Conservation (phyloP, 176 grass and related monocot genomes). For the Cymbopogon citratus region DNA sequence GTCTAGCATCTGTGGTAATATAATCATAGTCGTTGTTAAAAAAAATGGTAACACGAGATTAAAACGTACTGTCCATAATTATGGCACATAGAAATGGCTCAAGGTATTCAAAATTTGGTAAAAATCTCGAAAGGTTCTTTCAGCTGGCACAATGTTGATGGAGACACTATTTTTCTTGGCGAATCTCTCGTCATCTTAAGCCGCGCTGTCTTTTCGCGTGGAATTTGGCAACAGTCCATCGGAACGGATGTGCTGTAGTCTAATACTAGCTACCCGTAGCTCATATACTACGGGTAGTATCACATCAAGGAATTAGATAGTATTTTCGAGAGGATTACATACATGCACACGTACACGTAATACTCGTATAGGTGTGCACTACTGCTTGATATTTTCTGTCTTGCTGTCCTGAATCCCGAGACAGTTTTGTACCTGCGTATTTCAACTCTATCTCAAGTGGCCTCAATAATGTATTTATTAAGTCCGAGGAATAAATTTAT, state of each 20-base stretch:
- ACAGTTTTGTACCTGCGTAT: conserved; percentile 6
- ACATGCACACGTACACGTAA: background rate
- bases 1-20: no score
- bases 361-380: background rate
- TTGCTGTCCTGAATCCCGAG: conserved; percentile 25
- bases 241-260: background rate
- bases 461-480: background rate
- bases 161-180: background rate
- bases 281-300: background rate
- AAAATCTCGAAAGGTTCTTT: background rate
- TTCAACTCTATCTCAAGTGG: background rate
- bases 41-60: no score
- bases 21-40: no score
- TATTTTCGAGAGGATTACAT: background rate
- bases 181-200: background rate
- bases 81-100: background rate
- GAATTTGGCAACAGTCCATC: background rate
- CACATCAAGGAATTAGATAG: conserved; percentile 3
- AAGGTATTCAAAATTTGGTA: background rate
- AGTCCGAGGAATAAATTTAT: background rate
- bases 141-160: background rate
- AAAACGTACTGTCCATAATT: background rate
- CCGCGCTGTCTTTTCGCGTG: conserved; percentile 4
- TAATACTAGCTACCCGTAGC: background rate
- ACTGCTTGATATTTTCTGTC: background rate